phyloP scores from a whole-genome alignment of 108 stramenopile species.

The Discostella stelligeroides region DNA sequence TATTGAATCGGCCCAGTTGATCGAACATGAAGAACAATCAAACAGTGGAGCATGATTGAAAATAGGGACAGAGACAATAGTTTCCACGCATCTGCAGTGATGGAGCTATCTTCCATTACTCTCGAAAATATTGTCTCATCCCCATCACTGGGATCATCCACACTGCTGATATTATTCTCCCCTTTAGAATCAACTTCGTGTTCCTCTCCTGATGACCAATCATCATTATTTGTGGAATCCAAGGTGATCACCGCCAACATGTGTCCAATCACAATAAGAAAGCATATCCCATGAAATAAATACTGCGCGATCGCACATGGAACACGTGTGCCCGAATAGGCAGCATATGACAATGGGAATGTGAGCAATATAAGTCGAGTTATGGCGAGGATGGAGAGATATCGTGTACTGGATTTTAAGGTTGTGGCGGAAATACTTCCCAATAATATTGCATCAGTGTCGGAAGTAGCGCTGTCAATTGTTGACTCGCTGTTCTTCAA shows the following conservation, averaged over 20 bases:
- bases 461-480: background rate
- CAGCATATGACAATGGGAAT: conserved; percentile 74
- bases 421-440: conserved; percentile 21
- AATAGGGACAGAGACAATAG: conserved; percentile 58
- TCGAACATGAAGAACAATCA: conserved; percentile 79
- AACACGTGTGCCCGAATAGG: conserved; percentile 74
- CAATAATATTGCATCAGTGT: background rate
- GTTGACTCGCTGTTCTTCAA: background rate
- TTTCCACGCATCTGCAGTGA: conserved; percentile 51
- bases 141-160: conserved; percentile 7
- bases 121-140: conserved; percentile 7
- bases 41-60: conserved; percentile 63
- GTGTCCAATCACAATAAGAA: conserved; percentile 61
- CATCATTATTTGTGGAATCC: conserved; percentile 53
- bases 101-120: conserved; percentile 4
- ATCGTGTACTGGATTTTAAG: conserved; percentile 41
- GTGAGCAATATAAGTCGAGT: conserved; percentile 63
- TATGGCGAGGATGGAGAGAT: conserved; percentile 57
- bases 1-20: conserved; percentile 67
- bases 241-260: conserved; percentile 60
- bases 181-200: conserved; percentile 8
- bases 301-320: conserved; percentile 58
- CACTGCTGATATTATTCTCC: background rate
- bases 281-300: conserved; percentile 56
- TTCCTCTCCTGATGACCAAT: conserved; percentile 5